Conservation (phyloP, 257 asterid species). For the Nicotiana benthamiana region DNA sequence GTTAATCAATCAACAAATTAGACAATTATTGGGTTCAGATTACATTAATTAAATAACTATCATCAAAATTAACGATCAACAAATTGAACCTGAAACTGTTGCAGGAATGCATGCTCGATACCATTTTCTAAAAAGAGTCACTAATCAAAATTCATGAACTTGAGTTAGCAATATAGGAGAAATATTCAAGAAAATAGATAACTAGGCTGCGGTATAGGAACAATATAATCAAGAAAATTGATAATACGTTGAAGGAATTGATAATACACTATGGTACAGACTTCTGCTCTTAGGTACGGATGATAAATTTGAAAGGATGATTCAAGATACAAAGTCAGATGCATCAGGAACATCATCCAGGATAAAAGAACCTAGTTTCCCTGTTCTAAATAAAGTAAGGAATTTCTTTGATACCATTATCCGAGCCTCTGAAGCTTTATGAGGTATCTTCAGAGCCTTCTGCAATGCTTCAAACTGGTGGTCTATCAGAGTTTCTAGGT, state of each 20-base stretch:
- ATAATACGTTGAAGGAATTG: neutral
- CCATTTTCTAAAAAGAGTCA: neutral
- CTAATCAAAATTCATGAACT: neutral
- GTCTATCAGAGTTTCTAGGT: constrained; percentile 62
- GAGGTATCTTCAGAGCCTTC: constrained; percentile 64
- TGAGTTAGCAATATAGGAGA: neutral
- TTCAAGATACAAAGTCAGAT: constrained; percentile 15
- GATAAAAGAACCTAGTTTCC: constrained; percentile 80
- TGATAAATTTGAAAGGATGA: neutral
- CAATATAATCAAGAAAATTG: neutral
- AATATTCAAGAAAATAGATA: neutral
- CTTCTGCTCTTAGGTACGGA: neutral
- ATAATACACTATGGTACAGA: neutral
- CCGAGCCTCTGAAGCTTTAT: constrained; percentile 73
- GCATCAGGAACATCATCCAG: constrained; percentile 71
- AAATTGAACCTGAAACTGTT: neutral
- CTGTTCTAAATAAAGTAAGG: constrained; percentile 66
- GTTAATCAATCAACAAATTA: neutral
- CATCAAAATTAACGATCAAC: neutral
- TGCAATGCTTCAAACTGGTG: constrained; percentile 71
- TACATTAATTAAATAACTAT: neutral
- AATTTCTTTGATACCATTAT: constrained; percentile 66
- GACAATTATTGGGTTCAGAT: neutral
- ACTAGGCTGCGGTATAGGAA: neutral
- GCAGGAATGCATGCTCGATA: neutral